phyloP scores from a whole-genome alignment of 257 asterid species.

The Capsicum baccatum region DNA sequence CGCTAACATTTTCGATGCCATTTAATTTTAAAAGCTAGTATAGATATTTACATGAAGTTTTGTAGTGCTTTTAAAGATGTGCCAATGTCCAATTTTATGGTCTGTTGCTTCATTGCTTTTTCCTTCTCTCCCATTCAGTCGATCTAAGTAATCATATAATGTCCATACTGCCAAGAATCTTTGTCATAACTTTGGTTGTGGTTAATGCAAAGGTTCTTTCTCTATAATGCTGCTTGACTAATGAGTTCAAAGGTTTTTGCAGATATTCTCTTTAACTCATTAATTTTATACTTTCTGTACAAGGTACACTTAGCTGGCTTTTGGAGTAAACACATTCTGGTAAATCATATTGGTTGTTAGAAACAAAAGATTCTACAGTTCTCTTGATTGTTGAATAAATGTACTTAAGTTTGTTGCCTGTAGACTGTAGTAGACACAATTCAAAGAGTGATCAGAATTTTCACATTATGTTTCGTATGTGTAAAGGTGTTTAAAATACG shows the following conservation, averaged over 20 bases:
- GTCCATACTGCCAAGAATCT: neutral
- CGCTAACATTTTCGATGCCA: neutral
- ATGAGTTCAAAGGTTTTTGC: neutral
- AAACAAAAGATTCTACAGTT: conserved; percentile 1
- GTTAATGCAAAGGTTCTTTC: neutral
- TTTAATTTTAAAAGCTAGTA: conserved; percentile 15
- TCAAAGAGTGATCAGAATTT: neutral
- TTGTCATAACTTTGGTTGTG: neutral
- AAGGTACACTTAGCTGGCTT: neutral
- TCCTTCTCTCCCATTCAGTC: neutral
- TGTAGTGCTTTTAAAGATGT: neutral
- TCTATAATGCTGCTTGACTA: neutral
- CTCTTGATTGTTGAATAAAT: neutral
- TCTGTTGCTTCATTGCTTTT: neutral
- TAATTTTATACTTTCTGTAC: neutral
- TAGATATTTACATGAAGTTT: neutral
- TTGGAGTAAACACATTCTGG: neutral
- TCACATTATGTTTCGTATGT: neutral
- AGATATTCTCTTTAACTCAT: neutral
- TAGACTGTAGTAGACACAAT: neutral
- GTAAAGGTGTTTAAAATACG: conserved; percentile 35
- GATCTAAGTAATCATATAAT: neutral
- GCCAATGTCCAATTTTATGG: conserved; percentile 5
- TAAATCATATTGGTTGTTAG: neutral
- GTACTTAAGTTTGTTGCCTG: neutral